Percentiles rank a stretch among this genome's conserved stretches.
These are phyloP conservation scores for Purpureocillium takamizusanense DNA, from an alignment of 2,329 filamentous ascomycete species.

Conservation along the genomic window DNA sequence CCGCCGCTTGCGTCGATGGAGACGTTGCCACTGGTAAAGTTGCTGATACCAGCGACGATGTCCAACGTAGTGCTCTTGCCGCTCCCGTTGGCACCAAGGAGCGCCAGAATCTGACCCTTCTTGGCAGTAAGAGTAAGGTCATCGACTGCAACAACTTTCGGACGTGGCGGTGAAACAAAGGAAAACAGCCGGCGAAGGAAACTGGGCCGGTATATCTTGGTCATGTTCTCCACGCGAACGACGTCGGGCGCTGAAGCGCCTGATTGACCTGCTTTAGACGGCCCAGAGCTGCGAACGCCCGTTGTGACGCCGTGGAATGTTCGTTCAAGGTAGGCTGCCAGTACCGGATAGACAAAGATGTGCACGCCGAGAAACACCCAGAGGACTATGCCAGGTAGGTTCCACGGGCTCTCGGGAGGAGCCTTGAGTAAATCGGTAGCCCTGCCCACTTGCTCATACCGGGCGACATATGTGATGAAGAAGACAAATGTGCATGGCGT, in stretches of 20 bases:
- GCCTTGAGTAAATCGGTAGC: conserved; percentile 49
- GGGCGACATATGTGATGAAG: conserved; percentile 62
- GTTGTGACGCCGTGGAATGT: conserved; percentile 41
- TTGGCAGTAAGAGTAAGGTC: conserved; percentile 58
- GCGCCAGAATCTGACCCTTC: conserved; percentile 68
- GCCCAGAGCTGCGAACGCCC: conserved; percentile 13
- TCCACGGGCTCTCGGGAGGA: conserved; percentile 54
- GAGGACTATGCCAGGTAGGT: conserved; percentile 58
- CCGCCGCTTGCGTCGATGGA: conserved; percentile 59
- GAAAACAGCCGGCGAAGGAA: conserved; percentile 44
- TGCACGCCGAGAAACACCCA: conserved; percentile 69
- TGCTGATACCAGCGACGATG: conserved; percentile 18
- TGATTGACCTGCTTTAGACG: conserved; percentile 10
- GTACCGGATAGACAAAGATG: conserved; percentile 56
- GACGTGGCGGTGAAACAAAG: conserved; percentile 31
- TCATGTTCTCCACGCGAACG: conserved; percentile 60
- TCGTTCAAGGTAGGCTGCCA: conserved; percentile 64
- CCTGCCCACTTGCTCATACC: conserved; percentile 55
- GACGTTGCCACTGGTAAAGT: conserved; percentile 48
- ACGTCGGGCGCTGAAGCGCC: conserved; percentile 33
- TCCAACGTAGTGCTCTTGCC: conserved; percentile 61
- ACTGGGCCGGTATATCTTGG: conserved; percentile 64
- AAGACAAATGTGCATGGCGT: conserved; percentile 76
- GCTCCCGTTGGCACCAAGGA: conserved; percentile 57
- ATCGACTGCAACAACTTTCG: conserved; percentile 65